A percentile compares a stretch with the other conserved stretches of the same genome.
These are phyloP conservation scores for Syzygium jambos DNA, from an alignment of 345 rosid genomes.

Conservation along the genomic window DNA sequence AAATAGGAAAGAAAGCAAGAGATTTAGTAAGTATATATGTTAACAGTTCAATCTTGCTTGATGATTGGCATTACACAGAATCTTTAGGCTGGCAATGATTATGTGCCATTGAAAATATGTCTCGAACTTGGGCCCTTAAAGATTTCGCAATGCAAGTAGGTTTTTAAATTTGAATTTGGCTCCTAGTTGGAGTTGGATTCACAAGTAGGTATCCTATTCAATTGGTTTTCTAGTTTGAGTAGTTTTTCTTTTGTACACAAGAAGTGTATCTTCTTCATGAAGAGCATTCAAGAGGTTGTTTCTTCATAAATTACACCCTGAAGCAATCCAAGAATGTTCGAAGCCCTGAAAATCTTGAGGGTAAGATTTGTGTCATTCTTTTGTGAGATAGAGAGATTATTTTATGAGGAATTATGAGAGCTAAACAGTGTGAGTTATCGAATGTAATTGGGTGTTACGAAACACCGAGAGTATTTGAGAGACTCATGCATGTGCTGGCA, in stretches of 20 bases:
- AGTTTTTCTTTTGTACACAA: not conserved
- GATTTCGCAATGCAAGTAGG: not conserved
- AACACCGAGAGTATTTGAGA: not conserved
- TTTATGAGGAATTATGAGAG: not conserved
- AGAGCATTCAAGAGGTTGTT: not conserved
- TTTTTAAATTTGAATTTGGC: not conserved
- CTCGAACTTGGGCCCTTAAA: not conserved
- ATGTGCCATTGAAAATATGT: not conserved
- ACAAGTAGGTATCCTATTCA: not conserved
- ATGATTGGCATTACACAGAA: not conserved
- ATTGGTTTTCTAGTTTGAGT: not conserved
- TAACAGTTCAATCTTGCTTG: not conserved
- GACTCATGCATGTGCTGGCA: not conserved
- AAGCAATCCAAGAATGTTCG: not conserved
- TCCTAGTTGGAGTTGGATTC: not conserved
- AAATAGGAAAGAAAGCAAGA: not conserved
- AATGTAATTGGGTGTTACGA: not conserved
- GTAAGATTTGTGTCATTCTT: not conserved
- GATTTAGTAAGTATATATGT: not conserved
- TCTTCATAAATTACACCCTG: not conserved
- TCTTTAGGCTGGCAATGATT: not conserved
- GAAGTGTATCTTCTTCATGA: not conserved
- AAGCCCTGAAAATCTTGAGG: not conserved
- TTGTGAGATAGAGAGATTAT: not conserved
- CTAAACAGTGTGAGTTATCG: not conserved